phyloP scores from a whole-genome alignment of 164 flowering plant species.

The Stephania cephalantha region DNA sequence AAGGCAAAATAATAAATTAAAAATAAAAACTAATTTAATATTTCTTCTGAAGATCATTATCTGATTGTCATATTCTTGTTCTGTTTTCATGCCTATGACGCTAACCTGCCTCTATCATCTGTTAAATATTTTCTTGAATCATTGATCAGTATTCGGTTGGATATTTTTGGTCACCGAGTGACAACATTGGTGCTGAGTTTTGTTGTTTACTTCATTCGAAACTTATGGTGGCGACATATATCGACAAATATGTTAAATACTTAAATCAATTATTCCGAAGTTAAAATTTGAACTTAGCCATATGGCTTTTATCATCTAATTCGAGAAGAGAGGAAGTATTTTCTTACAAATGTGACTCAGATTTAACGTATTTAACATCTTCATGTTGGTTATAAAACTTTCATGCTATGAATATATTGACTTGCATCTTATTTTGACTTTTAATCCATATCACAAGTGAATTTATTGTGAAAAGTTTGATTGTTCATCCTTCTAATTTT shows the following conservation, averaged over 20 bases:
- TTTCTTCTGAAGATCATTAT: not conserved
- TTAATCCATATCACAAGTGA: not conserved
- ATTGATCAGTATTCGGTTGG: not conserved
- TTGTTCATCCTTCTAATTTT: not conserved
- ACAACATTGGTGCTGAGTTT: not conserved
- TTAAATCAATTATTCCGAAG: not conserved
- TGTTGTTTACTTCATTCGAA: not conserved
- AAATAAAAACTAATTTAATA: not conserved
- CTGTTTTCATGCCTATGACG: not conserved
- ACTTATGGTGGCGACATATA: not conserved
- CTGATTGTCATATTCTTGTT: not conserved
- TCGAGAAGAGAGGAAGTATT: not conserved
- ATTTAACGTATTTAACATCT: not conserved
- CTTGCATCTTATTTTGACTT: not conserved
- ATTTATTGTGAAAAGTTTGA: not conserved
- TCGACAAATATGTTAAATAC: not conserved
- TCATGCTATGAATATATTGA: not conserved
- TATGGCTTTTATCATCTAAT: not conserved
- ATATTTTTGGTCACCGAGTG: not conserved
- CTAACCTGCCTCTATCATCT: not conserved
- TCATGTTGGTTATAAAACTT: not conserved
- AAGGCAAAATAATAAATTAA: not conserved
- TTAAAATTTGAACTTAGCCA: not conserved
- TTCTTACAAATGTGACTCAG: not conserved
- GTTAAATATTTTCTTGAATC: not conserved